These are phyloP conservation scores for Penicillium nucicola DNA, from an alignment of 495 filamentous ascomycete species.

Conservation along the genomic window DNA sequence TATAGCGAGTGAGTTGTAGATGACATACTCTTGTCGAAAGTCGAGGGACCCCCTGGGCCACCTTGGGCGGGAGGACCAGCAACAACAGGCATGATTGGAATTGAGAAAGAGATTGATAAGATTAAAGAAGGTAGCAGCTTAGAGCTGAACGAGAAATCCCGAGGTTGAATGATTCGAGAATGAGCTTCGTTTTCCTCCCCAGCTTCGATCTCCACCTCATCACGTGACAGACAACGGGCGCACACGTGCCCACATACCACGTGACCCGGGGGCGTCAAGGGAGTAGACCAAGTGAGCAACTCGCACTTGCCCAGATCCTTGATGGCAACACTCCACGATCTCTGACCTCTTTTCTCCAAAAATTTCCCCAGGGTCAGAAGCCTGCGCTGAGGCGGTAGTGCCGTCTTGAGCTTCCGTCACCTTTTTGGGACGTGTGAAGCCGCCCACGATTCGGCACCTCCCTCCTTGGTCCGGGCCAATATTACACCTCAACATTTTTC, in stretches of 20 bases:
- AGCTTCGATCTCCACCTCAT: conserved; percentile 17
- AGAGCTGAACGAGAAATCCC: not conserved
- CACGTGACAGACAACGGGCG: conserved; percentile 17
- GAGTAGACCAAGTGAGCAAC: conserved; percentile 14
- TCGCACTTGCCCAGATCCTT: conserved; percentile 24
- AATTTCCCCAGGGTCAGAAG: conserved; percentile 28
- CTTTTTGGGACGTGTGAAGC: conserved; percentile 28
- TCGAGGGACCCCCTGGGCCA: conserved; percentile 64
- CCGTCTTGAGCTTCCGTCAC: conserved; percentile 33
- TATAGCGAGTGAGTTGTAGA: not conserved
- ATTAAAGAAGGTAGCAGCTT: not conserved
- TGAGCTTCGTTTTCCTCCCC: conserved; percentile 18
- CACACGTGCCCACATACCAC: conserved; percentile 18
- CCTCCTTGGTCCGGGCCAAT: conserved; percentile 30
- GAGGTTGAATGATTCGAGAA: not conserved
- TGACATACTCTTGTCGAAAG: conserved; percentile 84
- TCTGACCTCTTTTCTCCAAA: conserved; percentile 21
- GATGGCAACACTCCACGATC: conserved; percentile 28
- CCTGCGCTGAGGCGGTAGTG: conserved; percentile 35
- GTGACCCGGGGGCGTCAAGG: conserved; percentile 22
- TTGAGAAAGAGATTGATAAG: not conserved
- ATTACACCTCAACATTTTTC: not conserved
- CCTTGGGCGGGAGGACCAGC: conserved; percentile 51
- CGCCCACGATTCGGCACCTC: conserved; percentile 30
- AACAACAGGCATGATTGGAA: conserved; percentile 61